Evolutionary conservation across 371 early-diverging fungal genomes (phyloP).

Genomic region (Funneliformis caledonium): DNA sequence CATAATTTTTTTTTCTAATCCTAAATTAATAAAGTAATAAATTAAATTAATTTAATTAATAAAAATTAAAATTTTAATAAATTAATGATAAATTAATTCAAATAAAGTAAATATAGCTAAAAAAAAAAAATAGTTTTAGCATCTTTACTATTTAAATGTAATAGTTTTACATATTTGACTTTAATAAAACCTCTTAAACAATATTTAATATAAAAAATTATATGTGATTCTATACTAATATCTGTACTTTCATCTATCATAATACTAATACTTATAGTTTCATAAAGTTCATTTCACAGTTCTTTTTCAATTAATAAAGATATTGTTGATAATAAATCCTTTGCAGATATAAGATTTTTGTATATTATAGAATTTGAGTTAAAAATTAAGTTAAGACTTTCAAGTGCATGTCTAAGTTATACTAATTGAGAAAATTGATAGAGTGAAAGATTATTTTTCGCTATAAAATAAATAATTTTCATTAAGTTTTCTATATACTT

Average conservation of each 20-base stretch:
- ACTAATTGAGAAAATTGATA: no score
- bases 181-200: background rate
- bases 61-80: no score
- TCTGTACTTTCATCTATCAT: background rate
- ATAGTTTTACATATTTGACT: background rate
- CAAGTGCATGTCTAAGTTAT: no score
- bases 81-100: background rate
- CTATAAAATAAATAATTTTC: no score
- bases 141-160: background rate
- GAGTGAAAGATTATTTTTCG: no score
- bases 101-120: background rate
- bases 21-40: no score
- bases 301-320: background rate
- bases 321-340: background rate
- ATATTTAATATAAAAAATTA: background rate
- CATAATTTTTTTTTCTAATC: background rate
- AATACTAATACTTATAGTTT: no score
- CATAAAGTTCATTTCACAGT: background rate
- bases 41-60: no score
- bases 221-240: background rate
- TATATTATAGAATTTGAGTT: background rate
- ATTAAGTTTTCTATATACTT: no score
- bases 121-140: background rate
- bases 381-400: background rate
- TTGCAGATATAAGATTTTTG: background rate